phyloP scores from a whole-genome alignment of 2,329 filamentous ascomycete genomes.

The Juglanconis sp. region DNA sequence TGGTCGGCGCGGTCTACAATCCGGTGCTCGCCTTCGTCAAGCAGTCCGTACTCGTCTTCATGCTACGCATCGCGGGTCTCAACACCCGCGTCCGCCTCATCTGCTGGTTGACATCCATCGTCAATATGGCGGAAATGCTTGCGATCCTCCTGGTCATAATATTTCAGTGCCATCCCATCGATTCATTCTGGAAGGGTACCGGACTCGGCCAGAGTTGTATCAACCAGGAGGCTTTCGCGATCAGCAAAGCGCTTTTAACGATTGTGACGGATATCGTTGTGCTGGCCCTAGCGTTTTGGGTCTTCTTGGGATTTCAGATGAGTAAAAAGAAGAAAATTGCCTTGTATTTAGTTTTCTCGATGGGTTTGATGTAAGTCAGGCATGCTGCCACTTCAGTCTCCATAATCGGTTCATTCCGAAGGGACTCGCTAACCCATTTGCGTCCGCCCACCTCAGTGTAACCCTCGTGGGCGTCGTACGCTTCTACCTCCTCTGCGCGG shows the following conservation, averaged over 20 bases:
- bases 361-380: slow-evolving; percentile 28
- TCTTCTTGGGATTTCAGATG: slow-evolving; percentile 40
- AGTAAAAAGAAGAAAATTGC: slow-evolving; percentile 34
- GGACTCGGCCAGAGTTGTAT: slow-evolving; percentile 27
- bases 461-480: slow-evolving; percentile 34
- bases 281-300: slow-evolving; percentile 37
- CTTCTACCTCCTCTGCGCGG: slow-evolving; percentile 27
- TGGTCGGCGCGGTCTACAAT: slow-evolving; percentile 29
- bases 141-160: slow-evolving; percentile 35
- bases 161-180: slow-evolving; percentile 38
- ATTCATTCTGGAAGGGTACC: slow-evolving; percentile 21
- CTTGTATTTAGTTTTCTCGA: slow-evolving; percentile 36
- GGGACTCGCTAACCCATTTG: slow-evolving; percentile 2
- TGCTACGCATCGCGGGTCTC: slow-evolving; percentile 29
- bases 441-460: slow-evolving; percentile 17
- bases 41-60: slow-evolving; percentile 30
- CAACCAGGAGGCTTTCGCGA: slow-evolving; percentile 23
- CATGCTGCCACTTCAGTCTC: background rate
- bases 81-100: slow-evolving; percentile 24
- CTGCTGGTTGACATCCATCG: slow-evolving; percentile 20
- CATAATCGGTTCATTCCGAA: background rate
- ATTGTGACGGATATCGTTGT: slow-evolving; percentile 38
- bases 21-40: slow-evolving; percentile 32
- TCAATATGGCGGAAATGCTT: slow-evolving; percentile 32
- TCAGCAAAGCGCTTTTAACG: slow-evolving; percentile 25